Evolutionary conservation across 495 filamentous ascomycete genomes (phyloP), one percentile per base, ranked within the genome.

Genomic region (Hypoxylon perforatum): DNA sequence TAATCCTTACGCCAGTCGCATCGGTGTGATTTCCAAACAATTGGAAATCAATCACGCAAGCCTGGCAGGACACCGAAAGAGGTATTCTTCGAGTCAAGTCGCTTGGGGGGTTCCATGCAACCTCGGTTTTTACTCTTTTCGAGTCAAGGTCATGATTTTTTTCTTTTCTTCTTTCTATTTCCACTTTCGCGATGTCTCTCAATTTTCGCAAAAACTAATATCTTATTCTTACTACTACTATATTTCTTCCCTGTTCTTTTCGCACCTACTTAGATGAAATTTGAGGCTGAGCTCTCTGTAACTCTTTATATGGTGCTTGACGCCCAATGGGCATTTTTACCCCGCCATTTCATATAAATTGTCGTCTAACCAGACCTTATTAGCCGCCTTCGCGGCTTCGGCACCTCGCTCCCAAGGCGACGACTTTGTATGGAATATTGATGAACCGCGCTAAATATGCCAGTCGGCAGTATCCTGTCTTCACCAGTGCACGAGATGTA

Each of bases 371-470:
- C 44, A 59, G 50, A 36, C 53, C 49, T 59, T 54, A 60, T 69
- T 69, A 69, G 66, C 66, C 66, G 66, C 66, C 65, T 63, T 60
- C 22, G 60, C 63, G 55, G 60, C 50, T 64, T 69, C 66, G 66
- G 66, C 66, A 69, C 50, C n/a, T 64, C 56, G 55, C 55, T 63
- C 64, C n/a, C 36, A 60, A 39, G 39, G 7, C 35, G 60, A n/a
- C 21, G 39, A 35, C 44, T 36, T n/a, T 46, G 36, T 30, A 48
- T 45, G 56, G 60, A 22, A 23, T 35, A 21, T 25, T 49, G 39
- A 44, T 51, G 44, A 25, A 8, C 48, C 44, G 66, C 66, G 66
- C 66, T 69, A 64, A 69, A 25, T 57, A 55, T 63, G 45, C 65
- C 35, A 63, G 53, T 19, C 42, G 2, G 9, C 36, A 45, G 12